phyloP scores from a whole-genome alignment of 768 basidiomycete species.

The Artomyces pyxidatus region DNA sequence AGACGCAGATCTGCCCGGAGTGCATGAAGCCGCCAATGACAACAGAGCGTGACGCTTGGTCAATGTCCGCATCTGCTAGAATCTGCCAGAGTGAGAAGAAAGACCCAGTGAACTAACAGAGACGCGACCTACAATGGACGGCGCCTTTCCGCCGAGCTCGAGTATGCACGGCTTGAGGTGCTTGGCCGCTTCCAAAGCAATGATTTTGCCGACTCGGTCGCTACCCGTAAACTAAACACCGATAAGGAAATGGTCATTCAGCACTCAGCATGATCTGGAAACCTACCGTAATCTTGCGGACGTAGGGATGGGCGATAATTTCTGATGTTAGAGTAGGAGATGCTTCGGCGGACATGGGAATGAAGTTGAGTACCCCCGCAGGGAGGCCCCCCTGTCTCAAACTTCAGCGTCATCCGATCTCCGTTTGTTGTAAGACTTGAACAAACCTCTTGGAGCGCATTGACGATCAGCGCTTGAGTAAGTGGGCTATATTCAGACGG shows the following conservation, averaged over 20 bases:
- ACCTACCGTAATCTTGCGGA: slow-evolving; percentile 46
- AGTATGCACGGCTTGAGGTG: slow-evolving; percentile 47
- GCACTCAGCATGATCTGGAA: background rate
- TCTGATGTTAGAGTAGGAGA: slow-evolving; percentile 38
- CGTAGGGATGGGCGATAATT: slow-evolving; percentile 46
- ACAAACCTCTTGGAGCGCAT: slow-evolving; percentile 37
- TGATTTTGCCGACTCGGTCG: slow-evolving; percentile 43
- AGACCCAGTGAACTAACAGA: background rate
- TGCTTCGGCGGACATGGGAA: slow-evolving; percentile 37
- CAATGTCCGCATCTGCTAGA: slow-evolving; percentile 43
- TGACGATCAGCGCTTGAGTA: slow-evolving; percentile 36
- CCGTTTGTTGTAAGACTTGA: background rate
- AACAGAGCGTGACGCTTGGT: slow-evolving; percentile 43
- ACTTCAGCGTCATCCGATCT: background rate
- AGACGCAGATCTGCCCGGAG: slow-evolving; percentile 53
- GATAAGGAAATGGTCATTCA: background rate
- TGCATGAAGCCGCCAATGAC: slow-evolving; percentile 35
- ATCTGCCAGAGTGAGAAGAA: slow-evolving; percentile 25
- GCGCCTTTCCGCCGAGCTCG: slow-evolving; percentile 50
- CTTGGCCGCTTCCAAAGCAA: slow-evolving; percentile 48
- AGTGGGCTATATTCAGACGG: slow-evolving; percentile 43
- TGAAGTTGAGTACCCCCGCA: slow-evolving; percentile 47
- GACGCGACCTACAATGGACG: slow-evolving; percentile 34
- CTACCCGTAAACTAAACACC: slow-evolving; percentile 46
- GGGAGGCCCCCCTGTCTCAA: slow-evolving; percentile 48